Base-by-base conservation (phyloP, 495 filamentous ascomycete species). In the Trichoderma erinaceum region DNA sequence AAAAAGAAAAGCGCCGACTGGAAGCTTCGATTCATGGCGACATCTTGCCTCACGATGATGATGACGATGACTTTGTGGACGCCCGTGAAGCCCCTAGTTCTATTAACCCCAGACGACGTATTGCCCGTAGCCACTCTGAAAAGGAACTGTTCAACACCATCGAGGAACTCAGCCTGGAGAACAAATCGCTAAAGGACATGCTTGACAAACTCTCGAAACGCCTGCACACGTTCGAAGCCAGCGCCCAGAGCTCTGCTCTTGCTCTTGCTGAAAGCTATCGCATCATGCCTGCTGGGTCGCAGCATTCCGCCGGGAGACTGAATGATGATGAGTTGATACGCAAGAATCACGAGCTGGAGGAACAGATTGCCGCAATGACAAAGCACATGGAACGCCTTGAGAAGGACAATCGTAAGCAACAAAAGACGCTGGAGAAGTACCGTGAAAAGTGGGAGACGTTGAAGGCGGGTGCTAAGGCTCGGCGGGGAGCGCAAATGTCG, bases 51-150 rank as follows among this genome's bases (percentile, higher is more conserved):
- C 78, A 80, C 15, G 85, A 88, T 4, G 81, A 86, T 7, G 85
- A 84, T n/a, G 87, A 92, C 25, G 90, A 92, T 68, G 88, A 89
- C 73, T 97, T 97, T 74, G 87, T 96, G 18, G 93, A 97, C 75
- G 93, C 93, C 2, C 82, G 85, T n/a, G 92, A 97, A 75, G 88
- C 86, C 0, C 87, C 80, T 67, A 67, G 69, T 7, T 67, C 70
- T n/a, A 71, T 70, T 43, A 74, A 74, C 25, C 77, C 75, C 25
- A 70, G 74, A 29, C 77, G 69, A 63, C 69, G 72, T 56, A 67
- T 75, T 18, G 70, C 75, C 16, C 78, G 73, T 71, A 70, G 64
- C 52, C 69, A 68, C 35, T 73, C 75, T 5, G 77, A 79, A 16
- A 73, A 71, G 58, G 78, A 81, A 16, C 67, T 81, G 41, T 65